phyloP scores from a whole-genome alignment of 1,284 basidiomycete genomes.

The Ustilago crameri region DNA sequence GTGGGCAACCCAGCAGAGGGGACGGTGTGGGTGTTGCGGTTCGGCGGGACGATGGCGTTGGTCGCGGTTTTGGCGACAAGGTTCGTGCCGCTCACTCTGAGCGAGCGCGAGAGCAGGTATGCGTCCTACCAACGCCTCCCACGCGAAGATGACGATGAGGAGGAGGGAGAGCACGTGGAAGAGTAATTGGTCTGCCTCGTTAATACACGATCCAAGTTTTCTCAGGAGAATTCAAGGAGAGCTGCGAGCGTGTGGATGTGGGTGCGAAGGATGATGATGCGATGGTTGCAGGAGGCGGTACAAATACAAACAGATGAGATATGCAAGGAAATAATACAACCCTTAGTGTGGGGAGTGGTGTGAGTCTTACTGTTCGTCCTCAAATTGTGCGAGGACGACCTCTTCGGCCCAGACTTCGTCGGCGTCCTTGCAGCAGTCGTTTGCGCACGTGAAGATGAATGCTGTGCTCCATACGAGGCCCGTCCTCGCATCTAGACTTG shows the following conservation, averaged over 20 bases:
- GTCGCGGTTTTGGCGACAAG: slow-evolving; percentile 56
- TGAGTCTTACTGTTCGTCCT: slow-evolving; percentile 42
- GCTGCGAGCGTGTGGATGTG: no score
- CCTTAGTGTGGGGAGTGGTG: no score
- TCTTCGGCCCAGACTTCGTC: slow-evolving; percentile 59
- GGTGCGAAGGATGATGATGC: no score
- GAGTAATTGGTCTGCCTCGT: background rate
- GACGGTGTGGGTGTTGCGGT: slow-evolving; percentile 88
- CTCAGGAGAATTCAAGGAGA: no score
- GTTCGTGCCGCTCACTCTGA: slow-evolving; percentile 56
- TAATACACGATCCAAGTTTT: no score
- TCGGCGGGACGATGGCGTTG: slow-evolving; percentile 77
- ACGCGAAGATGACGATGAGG: background rate
- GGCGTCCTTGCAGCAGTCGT: slow-evolving; percentile 30
- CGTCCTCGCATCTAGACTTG: slow-evolving; percentile 27
- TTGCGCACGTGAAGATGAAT: slow-evolving; percentile 57
- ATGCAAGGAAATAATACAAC: slow-evolving; percentile 2
- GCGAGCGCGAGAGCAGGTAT: slow-evolving; percentile 22
- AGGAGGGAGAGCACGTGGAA: background rate
- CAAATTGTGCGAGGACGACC: slow-evolving; percentile 54
- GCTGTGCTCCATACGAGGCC: slow-evolving; percentile 65
- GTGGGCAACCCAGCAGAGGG: slow-evolving; percentile 68
- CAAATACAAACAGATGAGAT: no score
- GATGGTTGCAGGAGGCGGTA: no score
- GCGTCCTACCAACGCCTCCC: background rate